Evolutionary conservation across 805 yeast genomes (phyloP), one percentile per base, ranked within the genome.

Genomic region (Sugiyamaella smithiae): DNA sequence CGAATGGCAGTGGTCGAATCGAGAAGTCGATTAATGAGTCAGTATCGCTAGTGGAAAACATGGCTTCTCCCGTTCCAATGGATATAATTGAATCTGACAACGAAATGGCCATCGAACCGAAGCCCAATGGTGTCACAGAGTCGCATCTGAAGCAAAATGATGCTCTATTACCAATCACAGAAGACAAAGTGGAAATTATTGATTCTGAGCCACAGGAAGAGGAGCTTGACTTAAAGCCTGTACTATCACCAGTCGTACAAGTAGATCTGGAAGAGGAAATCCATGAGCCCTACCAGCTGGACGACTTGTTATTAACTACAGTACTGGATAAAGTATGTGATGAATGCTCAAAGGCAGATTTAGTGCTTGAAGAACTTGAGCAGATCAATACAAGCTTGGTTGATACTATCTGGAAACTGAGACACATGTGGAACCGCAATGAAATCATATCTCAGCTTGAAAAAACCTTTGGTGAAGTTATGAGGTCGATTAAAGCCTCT

Each of bases 351-450:
- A 16, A 72, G 85, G 1, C 65, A 58, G 11, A 66, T 59, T 9
- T 65, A 66, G 44, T 75, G 0, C 70, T 84, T 6, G 89, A 84
- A 43, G 60, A 70, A 40, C 65, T 81, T 16, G 90, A 85, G 61
- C 77, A 76, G 43, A 57, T 84, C 22, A 83, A 82, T 69, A 82
- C 97, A 2, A 72, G 73, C 40, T 59, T 89, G 43, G 79, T 86
- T 70, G 89, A 84, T 41, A 69, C 82, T 12, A 73, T 86, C 5
- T 91, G 96, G 95, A 66, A 71, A 6, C 79, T 80, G 54, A 73
- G 93, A 44, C 61, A 69, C 38, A 65, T 68, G 2, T 78, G 84
- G 84, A 68, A 79, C 52, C 68, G 81, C 29, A 58, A 57, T 17
- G 37, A 36, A 2, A 62, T 67, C 54, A 40, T 66, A 9, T 49